Base-by-base conservation (phyloP, 805 yeast genomes). In the Alloascoidea hylecoeti region DNA sequence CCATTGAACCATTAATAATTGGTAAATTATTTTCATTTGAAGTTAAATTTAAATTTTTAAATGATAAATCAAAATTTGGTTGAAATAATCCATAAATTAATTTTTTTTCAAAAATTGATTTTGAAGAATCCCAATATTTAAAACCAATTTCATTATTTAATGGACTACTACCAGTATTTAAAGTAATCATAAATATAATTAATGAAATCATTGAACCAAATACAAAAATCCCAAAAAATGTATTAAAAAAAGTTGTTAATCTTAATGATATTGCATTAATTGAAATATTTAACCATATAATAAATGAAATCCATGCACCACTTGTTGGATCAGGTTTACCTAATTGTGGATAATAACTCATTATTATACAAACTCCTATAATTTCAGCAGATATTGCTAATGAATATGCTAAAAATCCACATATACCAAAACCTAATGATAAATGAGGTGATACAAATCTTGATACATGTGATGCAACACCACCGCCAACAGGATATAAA, bases 11-110 rank as follows among this genome's bases (percentile, higher is more conserved):
- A 2, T 69, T 71, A 19, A 75, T 9, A 49, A 3, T 82, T 74
- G 4, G 77, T 65, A 35, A 67, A 56, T 47, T 76, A 79, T 45
- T 78, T 84, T 27, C 78, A n/a, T n/a, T n/a, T n/a, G n/a, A n/a
- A n/a, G n/a, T n/a, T n/a, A n/a, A n/a, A n/a, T n/a, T n/a, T n/a
- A n/a, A n/a, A 9, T 23, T n/a, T 9, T 23, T 23, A n/a, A 23
- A 23, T 9, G 13, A 9, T 23, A 23, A n/a, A 23, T 23, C 30
- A 23, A 23, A 23, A 9, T 9, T 9, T 23, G 30, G 30, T 9
- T n/a, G 30, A n/a, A 23, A 23, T 23, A n/a, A n/a, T 9, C 30
- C 30, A 23, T 9, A 23, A 9, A 9, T n/a, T 9, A 23, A n/a
- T 9, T n/a, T n/a, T 9, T 23, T n/a, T 9, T 23, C 9, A 9